Percentiles rank a stretch among this genome's conserved stretches.
Evolutionary conservation across 257 asterid genomes (phyloP).

Genomic region (Salvia rosmarinus): DNA sequence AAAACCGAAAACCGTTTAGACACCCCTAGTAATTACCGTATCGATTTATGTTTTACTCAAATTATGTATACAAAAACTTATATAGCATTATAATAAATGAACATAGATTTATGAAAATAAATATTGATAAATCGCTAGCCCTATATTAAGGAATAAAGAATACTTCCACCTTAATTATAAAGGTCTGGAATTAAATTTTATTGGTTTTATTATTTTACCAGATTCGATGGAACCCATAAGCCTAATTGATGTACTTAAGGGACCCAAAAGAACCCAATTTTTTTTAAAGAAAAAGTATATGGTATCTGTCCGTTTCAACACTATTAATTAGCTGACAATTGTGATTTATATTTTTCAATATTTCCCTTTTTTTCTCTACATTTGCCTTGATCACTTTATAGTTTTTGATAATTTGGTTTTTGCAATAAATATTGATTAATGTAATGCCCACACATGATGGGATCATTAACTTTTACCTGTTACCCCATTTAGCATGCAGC

Average conservation of each 20-base stretch:
- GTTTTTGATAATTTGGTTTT: neutral
- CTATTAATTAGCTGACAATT: slow-evolving; percentile 35
- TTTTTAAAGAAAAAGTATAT: slow-evolving; percentile 33
- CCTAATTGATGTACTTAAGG: neutral
- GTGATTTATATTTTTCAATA: slow-evolving; percentile 34
- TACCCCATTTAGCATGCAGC: slow-evolving; percentile 97
- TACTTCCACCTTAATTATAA: neutral
- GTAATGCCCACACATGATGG: neutral
- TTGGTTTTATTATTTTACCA: no score
- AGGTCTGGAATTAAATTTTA: neutral
- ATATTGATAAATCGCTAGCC: no score
- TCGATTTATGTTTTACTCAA: no score
- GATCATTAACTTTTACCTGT: slow-evolving; percentile 63
- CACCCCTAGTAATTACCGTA: no score
- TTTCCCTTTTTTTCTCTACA: neutral
- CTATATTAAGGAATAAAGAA: no score
- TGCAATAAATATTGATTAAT: neutral
- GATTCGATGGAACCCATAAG: no score
- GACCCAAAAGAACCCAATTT: no score
- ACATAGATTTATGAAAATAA: no score
- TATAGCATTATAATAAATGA: no score
- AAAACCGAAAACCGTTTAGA: no score
- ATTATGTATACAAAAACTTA: no score
- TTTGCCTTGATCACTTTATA: neutral
- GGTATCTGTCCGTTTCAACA: slow-evolving; percentile 60